Base-by-base conservation (phyloP, 2,329 filamentous ascomycete genomes). In the Botryotinia globosa region DNA sequence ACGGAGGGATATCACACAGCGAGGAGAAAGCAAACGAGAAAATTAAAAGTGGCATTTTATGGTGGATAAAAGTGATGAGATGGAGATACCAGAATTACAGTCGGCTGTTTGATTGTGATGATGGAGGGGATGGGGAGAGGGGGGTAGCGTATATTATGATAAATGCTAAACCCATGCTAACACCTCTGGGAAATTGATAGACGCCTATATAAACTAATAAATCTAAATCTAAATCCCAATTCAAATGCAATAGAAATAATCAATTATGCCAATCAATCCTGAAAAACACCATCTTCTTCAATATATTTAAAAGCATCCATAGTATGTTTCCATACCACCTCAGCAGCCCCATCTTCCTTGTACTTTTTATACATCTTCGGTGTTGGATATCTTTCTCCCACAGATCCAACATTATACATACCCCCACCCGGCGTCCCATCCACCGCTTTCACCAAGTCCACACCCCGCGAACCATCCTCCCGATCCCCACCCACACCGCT, bases 251-350 rank as follows among this genome's bases (percentile, higher is more conserved):
- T 25, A 12, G 1, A 10, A n/a, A 32, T 8, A 20, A 32, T 9
- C 10, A 20, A 20, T 4, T 14, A 58, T 8, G 0, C 29, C 8
- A 59, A 25, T 67, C 32, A 56, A 22, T 34, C 48, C 22, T 39
- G n/a, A 39, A 67, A 32, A 22, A 54, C 8, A 37, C 34, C 25
- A 18, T 48, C 65, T 3, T 25, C 45, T 48, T 67, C 45, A 25
- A 67, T 67, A 25, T 20, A 48, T 25, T 34, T 39, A 22, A 56
- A 56, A 10, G 34, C 65, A n/a, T 56, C 44, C 45, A 67, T 56
- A 37, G 65, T 68, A 32, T 68, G 48, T 14, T 68, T 68, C 25
- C 65, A 68, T 3, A 68, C 34, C 10, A 54, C 20, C 12, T 68
- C 25, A 20, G 8, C 14, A 20, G 32, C 48, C 3, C 48, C 65